Conservation (phyloP, 257 asterid genomes). For the Penstemon barbatus region DNA sequence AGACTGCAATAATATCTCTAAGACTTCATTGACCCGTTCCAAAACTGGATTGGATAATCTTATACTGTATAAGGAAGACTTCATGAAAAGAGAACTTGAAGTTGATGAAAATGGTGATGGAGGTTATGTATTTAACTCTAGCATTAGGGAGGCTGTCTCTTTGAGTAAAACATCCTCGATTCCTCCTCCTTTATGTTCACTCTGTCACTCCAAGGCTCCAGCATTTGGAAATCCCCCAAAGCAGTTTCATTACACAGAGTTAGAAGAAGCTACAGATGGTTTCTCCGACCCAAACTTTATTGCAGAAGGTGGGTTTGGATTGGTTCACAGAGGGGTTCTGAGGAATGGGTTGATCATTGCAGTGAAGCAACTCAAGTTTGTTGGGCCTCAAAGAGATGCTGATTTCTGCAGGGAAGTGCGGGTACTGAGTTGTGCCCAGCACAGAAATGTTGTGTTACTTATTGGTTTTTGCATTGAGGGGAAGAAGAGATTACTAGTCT, state of each 20-base stretch:
- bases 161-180: constrained; percentile 54
- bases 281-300: constrained; percentile 60
- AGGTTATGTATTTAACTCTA: constrained; percentile 45
- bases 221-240: constrained; percentile 84
- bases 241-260: constrained; percentile 64
- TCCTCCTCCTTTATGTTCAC: constrained; percentile 81
- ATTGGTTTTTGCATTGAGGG: constrained; percentile 78
- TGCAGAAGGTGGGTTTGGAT: constrained; percentile 75
- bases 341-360: constrained; percentile 69
- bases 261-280: constrained; percentile 70
- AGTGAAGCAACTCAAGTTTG: constrained; percentile 67
- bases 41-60: constrained; percentile 29
- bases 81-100: constrained; percentile 19
- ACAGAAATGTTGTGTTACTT: constrained; percentile 78
- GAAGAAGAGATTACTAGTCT: constrained; percentile 69
- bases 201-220: constrained; percentile 77
- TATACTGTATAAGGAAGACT: constrained; percentile 24
- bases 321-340: constrained; percentile 74
- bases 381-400: constrained; percentile 65
- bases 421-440: constrained; percentile 91
- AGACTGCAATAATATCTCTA: constrained; percentile 33
- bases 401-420: constrained; percentile 87
- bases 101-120: constrained; percentile 28
- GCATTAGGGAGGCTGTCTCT: constrained; percentile 79
- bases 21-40: constrained; percentile 22